Percentiles rank a stretch among this genome's conserved stretches.
Evolutionary conservation across 495 filamentous ascomycete genomes (phyloP).

Genomic region (Beverwykella pulmonaria): DNA sequence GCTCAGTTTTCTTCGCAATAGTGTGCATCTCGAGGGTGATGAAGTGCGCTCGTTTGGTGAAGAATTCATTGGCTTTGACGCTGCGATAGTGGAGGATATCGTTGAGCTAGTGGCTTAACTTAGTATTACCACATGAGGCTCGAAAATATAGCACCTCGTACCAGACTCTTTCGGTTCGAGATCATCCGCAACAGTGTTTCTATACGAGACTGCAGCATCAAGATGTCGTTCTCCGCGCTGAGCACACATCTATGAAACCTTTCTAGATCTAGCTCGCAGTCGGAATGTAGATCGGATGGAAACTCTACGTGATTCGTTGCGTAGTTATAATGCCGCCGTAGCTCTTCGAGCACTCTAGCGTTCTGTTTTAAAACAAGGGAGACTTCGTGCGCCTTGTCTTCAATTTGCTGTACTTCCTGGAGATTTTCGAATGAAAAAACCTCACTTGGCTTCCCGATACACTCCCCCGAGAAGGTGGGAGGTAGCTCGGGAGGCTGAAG

Average conservation of each 20-base stretch:
- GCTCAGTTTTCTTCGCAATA: slow-evolving; percentile 31
- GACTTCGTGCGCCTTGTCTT: slow-evolving; percentile 48
- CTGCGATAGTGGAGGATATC: slow-evolving; percentile 41
- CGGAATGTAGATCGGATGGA: slow-evolving; percentile 4
- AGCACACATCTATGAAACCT: slow-evolving; percentile 34
- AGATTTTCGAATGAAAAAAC: slow-evolving; percentile 47
- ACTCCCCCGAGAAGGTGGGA: background rate
- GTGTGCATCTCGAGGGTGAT: slow-evolving; percentile 41
- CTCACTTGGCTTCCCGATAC: background rate
- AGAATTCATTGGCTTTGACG: slow-evolving; percentile 41
- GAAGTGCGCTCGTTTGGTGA: slow-evolving; percentile 39
- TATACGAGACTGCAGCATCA: slow-evolving; percentile 39
- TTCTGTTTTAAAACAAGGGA: slow-evolving; percentile 46
- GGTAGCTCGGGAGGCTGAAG: background rate
- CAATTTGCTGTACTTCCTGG: slow-evolving; percentile 46
- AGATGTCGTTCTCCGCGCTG: slow-evolving; percentile 38
- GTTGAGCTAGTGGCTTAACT: slow-evolving; percentile 35
- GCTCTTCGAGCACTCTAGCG: slow-evolving; percentile 44
- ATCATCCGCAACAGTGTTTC: slow-evolving; percentile 38
- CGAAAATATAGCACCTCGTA: slow-evolving; percentile 20
- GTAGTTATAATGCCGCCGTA: slow-evolving; percentile 43
- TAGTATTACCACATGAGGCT: background rate
- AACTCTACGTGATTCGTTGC: background rate
- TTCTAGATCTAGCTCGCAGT: slow-evolving; percentile 21
- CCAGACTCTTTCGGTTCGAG: slow-evolving; percentile 39